phyloP scores from a whole-genome alignment of 768 basidiomycete species.

The Tulasnella sp. region DNA sequence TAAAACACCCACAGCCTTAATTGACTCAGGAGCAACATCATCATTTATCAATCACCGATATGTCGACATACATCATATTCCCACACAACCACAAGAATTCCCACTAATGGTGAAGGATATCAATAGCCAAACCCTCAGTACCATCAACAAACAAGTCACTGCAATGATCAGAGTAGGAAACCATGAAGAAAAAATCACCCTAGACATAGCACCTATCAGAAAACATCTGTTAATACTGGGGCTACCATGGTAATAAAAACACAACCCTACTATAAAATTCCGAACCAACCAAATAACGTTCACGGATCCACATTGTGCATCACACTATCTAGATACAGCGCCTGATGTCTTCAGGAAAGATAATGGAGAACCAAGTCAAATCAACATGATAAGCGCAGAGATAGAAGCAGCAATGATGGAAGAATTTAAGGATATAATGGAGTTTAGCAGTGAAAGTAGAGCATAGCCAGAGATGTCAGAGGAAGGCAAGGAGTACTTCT shows the following conservation, averaged over 20 bases:
- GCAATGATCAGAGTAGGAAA: background rate
- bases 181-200: background rate
- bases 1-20: no score
- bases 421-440: no score
- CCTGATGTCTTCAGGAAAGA: background rate
- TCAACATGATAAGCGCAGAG: no score
- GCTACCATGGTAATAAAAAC: background rate
- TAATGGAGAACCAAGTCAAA: background rate
- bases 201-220: background rate
- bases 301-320: background rate
- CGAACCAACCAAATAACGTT: background rate
- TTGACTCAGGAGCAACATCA: no score
- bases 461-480: no score
- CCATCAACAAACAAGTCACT: background rate
- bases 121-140: background rate
- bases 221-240: background rate
- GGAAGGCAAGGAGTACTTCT: no score
- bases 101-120: no score
- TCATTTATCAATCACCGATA: no score
- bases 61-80: no score
- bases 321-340: background rate
- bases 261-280: background rate
- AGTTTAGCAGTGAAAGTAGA: no score
- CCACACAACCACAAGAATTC: no score
- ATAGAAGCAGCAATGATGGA: no score